These are phyloP conservation scores for Gonium pectorale DNA, from an alignment of 139 green algal species.

Conservation along the genomic window DNA sequence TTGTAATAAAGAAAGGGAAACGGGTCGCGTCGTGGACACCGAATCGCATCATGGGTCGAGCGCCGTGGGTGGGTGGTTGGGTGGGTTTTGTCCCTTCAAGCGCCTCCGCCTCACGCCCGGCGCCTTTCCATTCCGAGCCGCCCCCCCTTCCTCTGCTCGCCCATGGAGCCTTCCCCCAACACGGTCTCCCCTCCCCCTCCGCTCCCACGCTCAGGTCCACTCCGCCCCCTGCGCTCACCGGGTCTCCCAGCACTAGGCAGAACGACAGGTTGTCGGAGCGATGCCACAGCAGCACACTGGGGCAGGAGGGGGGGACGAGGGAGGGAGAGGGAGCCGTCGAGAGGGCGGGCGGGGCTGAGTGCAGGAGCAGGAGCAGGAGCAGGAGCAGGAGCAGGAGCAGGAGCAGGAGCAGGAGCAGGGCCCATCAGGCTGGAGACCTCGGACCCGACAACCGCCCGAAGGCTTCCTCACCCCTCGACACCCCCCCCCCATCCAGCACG, in stretches of 20 bases:
- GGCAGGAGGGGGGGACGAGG: not conserved
- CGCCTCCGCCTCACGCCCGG: not conserved
- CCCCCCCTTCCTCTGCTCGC: not conserved
- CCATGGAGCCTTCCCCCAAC: not conserved
- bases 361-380: not conserved
- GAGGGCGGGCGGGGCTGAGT: not conserved
- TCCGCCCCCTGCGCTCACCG: not conserved
- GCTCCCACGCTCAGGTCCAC: not conserved
- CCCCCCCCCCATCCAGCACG: too few relatives aligned
- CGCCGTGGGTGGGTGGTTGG: too few relatives aligned
- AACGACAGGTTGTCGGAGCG: conserved; percentile 84
- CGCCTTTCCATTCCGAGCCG: not conserved
- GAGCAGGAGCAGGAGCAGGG: not conserved
- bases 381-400: not conserved
- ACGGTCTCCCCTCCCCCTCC: not conserved
- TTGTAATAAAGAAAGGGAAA: too few relatives aligned
- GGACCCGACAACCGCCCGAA: not conserved
- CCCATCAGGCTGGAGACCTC: too few relatives aligned
- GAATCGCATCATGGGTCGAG: too few relatives aligned
- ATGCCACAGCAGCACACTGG: conserved; percentile 85
- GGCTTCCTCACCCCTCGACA: not conserved
- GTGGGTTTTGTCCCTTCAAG: too few relatives aligned
- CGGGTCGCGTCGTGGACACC: too few relatives aligned
- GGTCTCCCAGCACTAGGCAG: conserved; percentile 77
- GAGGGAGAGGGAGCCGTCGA: not conserved